Conservation (phyloP, 257 asterid genomes). For the Leonotis leonurus region DNA sequence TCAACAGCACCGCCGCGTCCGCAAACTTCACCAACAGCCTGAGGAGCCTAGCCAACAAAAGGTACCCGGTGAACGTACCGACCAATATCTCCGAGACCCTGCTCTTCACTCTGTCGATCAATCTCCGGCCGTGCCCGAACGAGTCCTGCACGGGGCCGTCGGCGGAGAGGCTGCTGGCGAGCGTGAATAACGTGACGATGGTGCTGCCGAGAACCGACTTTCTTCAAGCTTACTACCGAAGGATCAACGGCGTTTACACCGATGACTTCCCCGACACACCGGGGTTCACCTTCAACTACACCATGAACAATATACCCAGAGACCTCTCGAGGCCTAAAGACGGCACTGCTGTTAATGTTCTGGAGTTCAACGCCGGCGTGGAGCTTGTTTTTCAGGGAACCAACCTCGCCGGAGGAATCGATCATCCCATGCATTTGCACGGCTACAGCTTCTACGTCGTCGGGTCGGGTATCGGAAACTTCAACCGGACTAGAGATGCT, state of each 20-base stretch:
- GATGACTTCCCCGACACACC: neutral
- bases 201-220: constrained; percentile 23
- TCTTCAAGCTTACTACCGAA: constrained; percentile 32
- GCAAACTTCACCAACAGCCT: neutral
- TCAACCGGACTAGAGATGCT: neutral
- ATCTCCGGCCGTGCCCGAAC: constrained; percentile 18
- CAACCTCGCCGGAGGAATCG: neutral
- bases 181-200: constrained; percentile 39
- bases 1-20: neutral
- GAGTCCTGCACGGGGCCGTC: constrained; percentile 27
- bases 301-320: neutral
- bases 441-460: no score
- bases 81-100: neutral
- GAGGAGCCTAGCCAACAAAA: neutral
- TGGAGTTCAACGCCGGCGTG: neutral
- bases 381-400: neutral
- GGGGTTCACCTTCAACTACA: neutral
- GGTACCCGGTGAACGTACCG: neutral
- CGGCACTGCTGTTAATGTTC: neutral
- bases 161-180: constrained; percentile 26
- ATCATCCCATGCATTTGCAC: neutral
- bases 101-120: constrained; percentile 33
- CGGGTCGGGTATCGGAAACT: neutral
- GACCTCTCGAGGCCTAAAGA: neutral
- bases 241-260: neutral